These are phyloP conservation scores for Talaromyces trachyspermus DNA, from an alignment of 495 filamentous ascomycete genomes.

Conservation along the genomic window DNA sequence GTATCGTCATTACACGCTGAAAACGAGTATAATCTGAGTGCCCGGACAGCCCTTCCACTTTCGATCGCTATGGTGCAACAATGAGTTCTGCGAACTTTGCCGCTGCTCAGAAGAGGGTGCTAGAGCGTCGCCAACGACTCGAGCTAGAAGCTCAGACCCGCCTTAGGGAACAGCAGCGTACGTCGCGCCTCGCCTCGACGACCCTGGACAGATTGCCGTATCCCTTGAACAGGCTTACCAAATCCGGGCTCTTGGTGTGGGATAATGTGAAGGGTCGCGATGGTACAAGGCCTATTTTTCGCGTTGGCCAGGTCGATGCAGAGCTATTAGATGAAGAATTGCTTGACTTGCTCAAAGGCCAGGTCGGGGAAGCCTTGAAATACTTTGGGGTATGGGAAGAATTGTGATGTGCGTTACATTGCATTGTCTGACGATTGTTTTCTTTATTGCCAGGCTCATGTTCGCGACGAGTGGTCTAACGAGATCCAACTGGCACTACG, in stretches of 20 bases:
- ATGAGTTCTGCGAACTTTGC: conserved; percentile 78
- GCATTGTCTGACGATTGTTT: neutral
- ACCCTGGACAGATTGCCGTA: conserved; percentile 53
- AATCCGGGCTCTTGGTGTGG: conserved; percentile 55
- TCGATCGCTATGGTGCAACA: conserved; percentile 28
- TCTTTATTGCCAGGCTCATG: conserved; percentile 36
- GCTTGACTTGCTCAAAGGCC: conserved; percentile 71
- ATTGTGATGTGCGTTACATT: conserved; percentile 1
- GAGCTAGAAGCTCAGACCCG: conserved; percentile 54
- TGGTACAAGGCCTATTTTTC: conserved; percentile 75
- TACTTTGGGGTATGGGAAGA: conserved; percentile 62
- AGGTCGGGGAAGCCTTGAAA: conserved; percentile 83
- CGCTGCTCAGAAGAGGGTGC: conserved; percentile 74
- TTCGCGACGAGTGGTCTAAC: conserved; percentile 73
- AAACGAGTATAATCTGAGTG: neutral
- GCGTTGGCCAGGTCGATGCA: conserved; percentile 94
- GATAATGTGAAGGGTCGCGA: conserved; percentile 65
- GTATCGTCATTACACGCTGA: neutral
- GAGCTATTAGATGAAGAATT: conserved; percentile 94
- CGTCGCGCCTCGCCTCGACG: conserved; percentile 47
- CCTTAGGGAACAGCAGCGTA: conserved; percentile 46
- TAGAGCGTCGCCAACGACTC: conserved; percentile 66
- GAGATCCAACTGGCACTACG: conserved; percentile 77
- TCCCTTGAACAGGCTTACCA: conserved; percentile 53
- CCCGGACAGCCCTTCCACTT: neutral